Base-by-base conservation (phyloP, 192 early-diverging fungal species). In the Coemansia sp. region DNA sequence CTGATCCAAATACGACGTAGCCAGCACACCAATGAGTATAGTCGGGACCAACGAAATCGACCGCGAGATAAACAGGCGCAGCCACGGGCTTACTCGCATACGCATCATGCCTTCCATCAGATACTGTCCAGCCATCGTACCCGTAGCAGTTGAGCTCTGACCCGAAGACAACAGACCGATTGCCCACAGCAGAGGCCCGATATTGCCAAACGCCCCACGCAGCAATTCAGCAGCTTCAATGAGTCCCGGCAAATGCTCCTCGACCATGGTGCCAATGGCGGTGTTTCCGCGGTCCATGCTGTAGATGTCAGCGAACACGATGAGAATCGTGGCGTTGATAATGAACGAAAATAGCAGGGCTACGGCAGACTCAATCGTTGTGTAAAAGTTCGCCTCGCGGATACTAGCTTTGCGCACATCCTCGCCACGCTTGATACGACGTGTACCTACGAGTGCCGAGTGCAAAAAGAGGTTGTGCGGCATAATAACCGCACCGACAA, bases 391-490 rank as follows among this genome's bases (percentile, higher is more conserved):
- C 2, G 89, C 89, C 70, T 91, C 89, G 29, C 84, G 85, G 23
- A 89, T 81, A 58, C 89, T 89, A 7, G 68, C 75, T 10, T 63
- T 51, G 66, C 86, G 85, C 7, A 67, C 74, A 23, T 53, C 32
- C 5, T 69, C 62, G 10, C 50, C 62, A 5, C 74, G 78, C 53
- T 82, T 74, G 61, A 82, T 85, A 10, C 70, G 72, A 21, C 86
- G 82, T 1, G 88, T 86, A 60, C 84, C 84, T 4, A 95, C 94
- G 63, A 95, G 81, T 9, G 86, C 87, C 59, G 91, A 93, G 72
- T 96, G 95, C 42, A 96, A 80, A 74, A 89, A 96, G 62, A 96
- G 84, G 70, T 95, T 94, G 75, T 96, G 94, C 6, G 94, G 94
- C 94, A 96, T 96, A 51, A 91, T 88, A 2, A 91, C 86, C 0